These are phyloP conservation scores for Barnettozyma salicaria DNA, from an alignment of 805 yeast species.

Conservation along the genomic window DNA sequence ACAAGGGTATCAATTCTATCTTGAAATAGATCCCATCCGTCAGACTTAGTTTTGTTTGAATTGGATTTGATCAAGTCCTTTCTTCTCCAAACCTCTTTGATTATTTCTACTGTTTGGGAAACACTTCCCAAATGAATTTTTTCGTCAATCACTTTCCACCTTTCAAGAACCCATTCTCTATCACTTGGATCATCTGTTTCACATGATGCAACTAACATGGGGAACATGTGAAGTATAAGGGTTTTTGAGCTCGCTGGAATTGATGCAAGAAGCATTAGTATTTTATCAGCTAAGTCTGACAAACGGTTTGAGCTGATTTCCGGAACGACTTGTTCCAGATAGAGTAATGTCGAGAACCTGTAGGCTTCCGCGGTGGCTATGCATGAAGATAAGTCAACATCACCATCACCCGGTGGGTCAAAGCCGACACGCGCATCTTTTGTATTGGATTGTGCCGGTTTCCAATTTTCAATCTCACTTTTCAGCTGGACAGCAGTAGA, in stretches of 20 bases:
- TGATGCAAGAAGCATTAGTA: constrained; percentile 53
- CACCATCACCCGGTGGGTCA: neutral
- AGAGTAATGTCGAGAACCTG: constrained; percentile 50
- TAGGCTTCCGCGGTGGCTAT: constrained; percentile 69
- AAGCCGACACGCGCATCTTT: constrained; percentile 36
- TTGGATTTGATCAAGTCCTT: constrained; percentile 33
- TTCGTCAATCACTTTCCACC: constrained; percentile 51
- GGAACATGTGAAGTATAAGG: constrained; percentile 56
- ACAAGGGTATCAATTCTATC: constrained; percentile 21
- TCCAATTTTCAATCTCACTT: constrained; percentile 50
- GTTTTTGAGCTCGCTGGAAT: constrained; percentile 56
- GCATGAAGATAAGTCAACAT: constrained; percentile 50
- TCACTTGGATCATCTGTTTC: constrained; percentile 56
- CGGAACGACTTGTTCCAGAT: constrained; percentile 66
- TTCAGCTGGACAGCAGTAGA: constrained; percentile 51
- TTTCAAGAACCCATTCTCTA: constrained; percentile 50
- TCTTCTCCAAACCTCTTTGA: constrained; percentile 65
- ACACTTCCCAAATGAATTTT: constrained; percentile 62
- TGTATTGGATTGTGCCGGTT: constrained; percentile 35
- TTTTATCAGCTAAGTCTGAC: constrained; percentile 52
- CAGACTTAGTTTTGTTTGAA: neutral
- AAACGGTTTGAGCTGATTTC: constrained; percentile 53
- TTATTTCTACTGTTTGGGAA: constrained; percentile 60
- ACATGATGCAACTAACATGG: constrained; percentile 58
- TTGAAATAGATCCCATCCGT: constrained; percentile 22